Conservation (phyloP, 306 rosid genomes). For the Nissolia schottii region DNA sequence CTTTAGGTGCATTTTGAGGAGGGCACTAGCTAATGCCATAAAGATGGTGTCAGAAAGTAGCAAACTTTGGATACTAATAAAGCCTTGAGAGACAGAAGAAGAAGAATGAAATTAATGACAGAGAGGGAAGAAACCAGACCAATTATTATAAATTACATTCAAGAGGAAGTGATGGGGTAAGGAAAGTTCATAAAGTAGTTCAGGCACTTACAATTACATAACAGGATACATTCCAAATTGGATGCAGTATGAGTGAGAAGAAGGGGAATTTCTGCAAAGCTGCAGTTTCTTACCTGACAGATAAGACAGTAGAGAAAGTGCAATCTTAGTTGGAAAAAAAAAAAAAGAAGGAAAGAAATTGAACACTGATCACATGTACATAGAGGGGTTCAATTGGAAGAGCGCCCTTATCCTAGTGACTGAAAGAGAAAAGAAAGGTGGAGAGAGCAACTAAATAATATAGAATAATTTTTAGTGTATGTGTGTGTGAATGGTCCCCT, state of each 20-base stretch:
- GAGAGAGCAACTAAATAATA: conserved; percentile 35
- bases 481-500: conserved; percentile 44
- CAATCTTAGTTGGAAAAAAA: conserved; percentile 44
- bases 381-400: conserved; percentile 23
- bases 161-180: conserved; percentile 10
- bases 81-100: conserved; percentile 26
- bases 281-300: conserved; percentile 31
- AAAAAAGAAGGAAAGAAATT: conserved; percentile 31
- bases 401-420: conserved; percentile 20
- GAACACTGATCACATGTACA: no score
- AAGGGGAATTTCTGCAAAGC: conserved; percentile 5
- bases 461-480: conserved; percentile 27
- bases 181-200: conserved; percentile 14
- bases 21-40: conserved; percentile 35
- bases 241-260: neutral
- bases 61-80: conserved; percentile 7
- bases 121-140: conserved; percentile 14
- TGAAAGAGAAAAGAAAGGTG: neutral
- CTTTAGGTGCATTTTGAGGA: conserved; percentile 28
- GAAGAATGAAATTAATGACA: conserved; percentile 24
- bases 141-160: neutral
- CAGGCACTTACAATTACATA: conserved; percentile 26
- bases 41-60: conserved; percentile 36
- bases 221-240: conserved; percentile 23
- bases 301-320: conserved; percentile 36